Evolutionary conservation across 2,329 filamentous ascomycete species (phyloP).

Genomic region (Nigrospora osmanthi): DNA sequence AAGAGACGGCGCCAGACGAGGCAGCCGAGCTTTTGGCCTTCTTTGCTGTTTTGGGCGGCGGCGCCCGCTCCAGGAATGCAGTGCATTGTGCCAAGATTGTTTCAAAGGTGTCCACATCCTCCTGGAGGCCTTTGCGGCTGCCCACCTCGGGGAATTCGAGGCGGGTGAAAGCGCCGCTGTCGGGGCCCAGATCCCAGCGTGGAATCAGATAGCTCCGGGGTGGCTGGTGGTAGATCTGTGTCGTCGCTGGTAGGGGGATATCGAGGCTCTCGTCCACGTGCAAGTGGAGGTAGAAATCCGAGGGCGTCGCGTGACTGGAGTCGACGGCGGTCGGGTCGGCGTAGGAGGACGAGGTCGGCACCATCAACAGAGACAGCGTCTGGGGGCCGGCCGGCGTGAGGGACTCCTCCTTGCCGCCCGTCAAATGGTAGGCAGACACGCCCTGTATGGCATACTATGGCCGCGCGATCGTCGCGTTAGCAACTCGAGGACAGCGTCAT

Average conservation of each 20-base stretch:
- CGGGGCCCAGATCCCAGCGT: slow-evolving; percentile 84
- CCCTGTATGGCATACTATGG: slow-evolving; percentile 60
- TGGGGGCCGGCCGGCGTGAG: slow-evolving; percentile 83
- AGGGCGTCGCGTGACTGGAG: slow-evolving; percentile 50
- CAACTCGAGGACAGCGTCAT: too few relatives aligned
- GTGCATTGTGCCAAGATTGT: slow-evolving; percentile 98
- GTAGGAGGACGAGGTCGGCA: slow-evolving; percentile 76
- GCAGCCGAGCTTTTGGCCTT: slow-evolving; percentile 11
- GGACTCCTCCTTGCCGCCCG: slow-evolving; percentile 74
- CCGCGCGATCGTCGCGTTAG: slow-evolving; percentile 2
- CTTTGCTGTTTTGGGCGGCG: slow-evolving; percentile 43
- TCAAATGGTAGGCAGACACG: slow-evolving; percentile 85
- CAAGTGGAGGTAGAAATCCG: slow-evolving; percentile 96
- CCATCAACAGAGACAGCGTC: slow-evolving; percentile 90
- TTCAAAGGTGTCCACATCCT: slow-evolving; percentile 94
- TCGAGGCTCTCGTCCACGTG: slow-evolving; percentile 65
- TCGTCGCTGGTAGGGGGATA: slow-evolving; percentile 85
- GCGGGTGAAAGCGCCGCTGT: slow-evolving; percentile 83
- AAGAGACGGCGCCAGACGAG: slow-evolving; percentile 12
- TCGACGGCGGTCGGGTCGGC: slow-evolving; percentile 46
- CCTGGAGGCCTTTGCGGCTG: slow-evolving; percentile 66
- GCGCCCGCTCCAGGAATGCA: slow-evolving; percentile 80
- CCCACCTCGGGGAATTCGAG: slow-evolving; percentile 81
- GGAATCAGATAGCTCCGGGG: slow-evolving; percentile 90
- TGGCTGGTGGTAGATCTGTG: slow-evolving; percentile 94